These are phyloP conservation scores for Colletotrichum karsti DNA, from an alignment of 2,329 filamentous ascomycete species.

Conservation along the genomic window DNA sequence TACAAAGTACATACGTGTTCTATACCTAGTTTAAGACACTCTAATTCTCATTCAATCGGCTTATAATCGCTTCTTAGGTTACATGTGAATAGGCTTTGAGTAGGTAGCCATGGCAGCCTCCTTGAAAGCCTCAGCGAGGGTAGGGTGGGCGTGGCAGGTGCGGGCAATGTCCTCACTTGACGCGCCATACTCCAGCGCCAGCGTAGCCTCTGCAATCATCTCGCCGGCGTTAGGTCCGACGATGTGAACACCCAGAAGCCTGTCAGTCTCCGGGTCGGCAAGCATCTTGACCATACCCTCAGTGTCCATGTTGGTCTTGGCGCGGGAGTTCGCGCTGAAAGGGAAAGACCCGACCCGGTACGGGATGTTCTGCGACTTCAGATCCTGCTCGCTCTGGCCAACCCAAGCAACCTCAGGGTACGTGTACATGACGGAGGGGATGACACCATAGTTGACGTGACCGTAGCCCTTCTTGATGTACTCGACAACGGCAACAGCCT, in stretches of 20 bases:
- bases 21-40: too few species aligned
- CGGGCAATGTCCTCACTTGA: conserved; percentile 93
- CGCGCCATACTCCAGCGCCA: conserved; percentile 96
- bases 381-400: conserved; percentile 94
- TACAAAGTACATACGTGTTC: neutral
- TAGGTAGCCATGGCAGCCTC: conserved; percentile 99
- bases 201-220: conserved; percentile 98
- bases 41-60: too few species aligned
- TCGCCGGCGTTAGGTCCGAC: conserved; percentile 95
- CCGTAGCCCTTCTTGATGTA: conserved; percentile 98
- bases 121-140: conserved; percentile 97
- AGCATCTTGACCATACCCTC: conserved; percentile 98
- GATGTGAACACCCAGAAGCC: conserved; percentile 95
- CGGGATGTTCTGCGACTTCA: conserved; percentile 88
- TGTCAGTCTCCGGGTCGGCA: conserved; percentile 94
- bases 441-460: conserved; percentile 98
- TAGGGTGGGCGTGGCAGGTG: conserved; percentile 97
- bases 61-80: conserved; percentile 40
- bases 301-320: conserved; percentile 97
- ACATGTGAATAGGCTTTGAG: conserved; percentile 95
- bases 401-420: conserved; percentile 99
- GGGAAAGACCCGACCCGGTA: conserved; percentile 96
- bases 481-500: conserved; percentile 92
- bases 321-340: conserved; percentile 97
- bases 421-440: conserved; percentile 99